Evolutionary conservation across 2,329 filamentous ascomycete genomes (phyloP).

Genomic region (Lecanicillium sp.): DNA sequence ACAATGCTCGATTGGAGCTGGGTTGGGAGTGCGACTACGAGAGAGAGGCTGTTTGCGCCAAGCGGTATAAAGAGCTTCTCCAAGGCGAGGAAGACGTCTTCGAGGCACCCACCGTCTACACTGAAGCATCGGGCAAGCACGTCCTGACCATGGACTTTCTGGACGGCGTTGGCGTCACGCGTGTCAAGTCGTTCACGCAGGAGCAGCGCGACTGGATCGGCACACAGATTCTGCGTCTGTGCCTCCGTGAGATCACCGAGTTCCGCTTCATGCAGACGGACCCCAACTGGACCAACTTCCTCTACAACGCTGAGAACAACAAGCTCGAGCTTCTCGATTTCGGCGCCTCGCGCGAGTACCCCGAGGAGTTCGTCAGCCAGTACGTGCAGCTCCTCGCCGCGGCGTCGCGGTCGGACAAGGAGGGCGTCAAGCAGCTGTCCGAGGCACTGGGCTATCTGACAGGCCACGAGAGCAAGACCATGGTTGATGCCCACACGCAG

Average conservation of each 20-base stretch:
- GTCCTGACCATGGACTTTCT: conserved; percentile 93
- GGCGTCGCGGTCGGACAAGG: conserved; percentile 64
- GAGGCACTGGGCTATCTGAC: conserved; percentile 84
- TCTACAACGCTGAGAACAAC: conserved; percentile 68
- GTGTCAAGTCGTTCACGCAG: conserved; percentile 68
- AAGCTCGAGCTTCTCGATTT: conserved; percentile 92
- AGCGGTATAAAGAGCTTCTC: conserved; percentile 72
- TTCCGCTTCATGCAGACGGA: conserved; percentile 99
- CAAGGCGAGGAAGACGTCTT: conserved; percentile 61
- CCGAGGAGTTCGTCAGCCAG: conserved; percentile 67
- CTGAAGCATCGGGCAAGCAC: conserved; percentile 74
- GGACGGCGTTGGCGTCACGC: conserved; percentile 79
- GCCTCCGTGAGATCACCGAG: conserved; percentile 85
- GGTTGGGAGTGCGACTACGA: conserved; percentile 96
- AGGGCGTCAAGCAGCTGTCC: conserved; percentile 60
- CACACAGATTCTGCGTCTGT: conserved; percentile 85
- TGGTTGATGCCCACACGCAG: conserved; percentile 86
- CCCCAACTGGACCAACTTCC: conserved; percentile 98
- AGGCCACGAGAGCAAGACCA: conserved; percentile 74
- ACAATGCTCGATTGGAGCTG: conserved; percentile 84
- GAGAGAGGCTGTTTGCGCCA: conserved; percentile 77
- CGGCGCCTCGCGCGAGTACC: conserved; percentile 83
- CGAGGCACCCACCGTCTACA: conserved; percentile 69
- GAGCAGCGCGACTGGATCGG: conserved; percentile 92
- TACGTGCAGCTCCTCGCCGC: conserved; percentile 79